Conservation (phyloP, 768 basidiomycete genomes). For the Russula vinacea region DNA sequence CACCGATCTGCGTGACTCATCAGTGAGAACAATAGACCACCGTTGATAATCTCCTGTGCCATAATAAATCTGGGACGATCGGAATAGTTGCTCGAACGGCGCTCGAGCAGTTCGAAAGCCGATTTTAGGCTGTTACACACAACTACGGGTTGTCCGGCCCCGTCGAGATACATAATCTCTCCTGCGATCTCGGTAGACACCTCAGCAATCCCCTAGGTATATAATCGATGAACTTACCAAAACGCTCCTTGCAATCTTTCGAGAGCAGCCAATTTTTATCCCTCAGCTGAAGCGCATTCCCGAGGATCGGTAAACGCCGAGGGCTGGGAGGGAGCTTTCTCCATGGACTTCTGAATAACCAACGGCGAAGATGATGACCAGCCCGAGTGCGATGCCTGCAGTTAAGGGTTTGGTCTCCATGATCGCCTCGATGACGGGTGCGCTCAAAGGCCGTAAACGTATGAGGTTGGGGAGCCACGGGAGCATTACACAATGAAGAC, state of each 20-base stretch:
- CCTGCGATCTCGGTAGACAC: neutral
- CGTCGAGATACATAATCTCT: slow-evolving; percentile 29
- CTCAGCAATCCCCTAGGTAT: neutral
- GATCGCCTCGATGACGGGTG: neutral
- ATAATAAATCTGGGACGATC: slow-evolving; percentile 27
- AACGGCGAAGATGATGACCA: neutral
- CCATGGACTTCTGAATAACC: slow-evolving; percentile 6
- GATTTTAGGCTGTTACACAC: slow-evolving; percentile 33
- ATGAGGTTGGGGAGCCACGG: neutral
- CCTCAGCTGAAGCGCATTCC: slow-evolving; percentile 10
- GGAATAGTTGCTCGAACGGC: slow-evolving; percentile 33
- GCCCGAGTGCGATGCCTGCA: neutral
- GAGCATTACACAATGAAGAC: no score
- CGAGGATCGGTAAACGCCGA: slow-evolving; percentile 10
- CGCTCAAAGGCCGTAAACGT: neutral
- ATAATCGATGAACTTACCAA: neutral
- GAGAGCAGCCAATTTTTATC: slow-evolving; percentile 14
- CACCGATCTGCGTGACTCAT: slow-evolving; percentile 4
- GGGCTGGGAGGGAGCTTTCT: slow-evolving; percentile 15
- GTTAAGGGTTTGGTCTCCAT: neutral
- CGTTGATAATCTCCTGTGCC: slow-evolving; percentile 16
- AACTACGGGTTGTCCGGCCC: slow-evolving; percentile 27
- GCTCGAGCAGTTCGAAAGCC: slow-evolving; percentile 34
- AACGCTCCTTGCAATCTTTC: slow-evolving; percentile 11
- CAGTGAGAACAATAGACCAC: slow-evolving; percentile 12